Evolutionary conservation across 192 early-diverging fungal species (phyloP), one percentile per base, ranked within the genome.

Genomic region (Umbelopsis sp.): DNA sequence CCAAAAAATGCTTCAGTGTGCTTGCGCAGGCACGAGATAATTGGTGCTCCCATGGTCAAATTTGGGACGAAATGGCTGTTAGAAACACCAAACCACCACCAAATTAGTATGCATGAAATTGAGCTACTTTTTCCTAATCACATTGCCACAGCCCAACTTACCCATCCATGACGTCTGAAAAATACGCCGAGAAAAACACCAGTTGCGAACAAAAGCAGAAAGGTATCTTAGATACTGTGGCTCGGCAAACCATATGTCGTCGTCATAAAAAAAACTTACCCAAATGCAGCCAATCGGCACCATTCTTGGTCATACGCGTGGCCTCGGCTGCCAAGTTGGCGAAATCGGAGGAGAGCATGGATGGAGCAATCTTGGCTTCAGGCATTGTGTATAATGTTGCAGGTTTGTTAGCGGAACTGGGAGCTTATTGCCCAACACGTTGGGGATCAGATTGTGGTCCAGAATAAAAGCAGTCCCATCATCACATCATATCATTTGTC

Each of bases 11-110:
- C 93, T 47, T 94, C 82, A 8, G 94, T 91, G 80, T 96, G 93
- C 74, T 92, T 90, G 49, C 93, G 86, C 47, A 98, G 81, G 58
- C 86, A 84, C 69, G 93, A 87, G 75, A 98, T 93, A 49, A 98
- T 90, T 20, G 97, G 97, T 4, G 95, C 93, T 13, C 97, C 97
- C 15, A 96, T 88, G 13, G 97, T 97, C 46, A 98, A 82, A 83
- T 98, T 98, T 61, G 97, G 97, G 12, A 98, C 97, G 83, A 98
- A 98, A 75, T 98, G 97, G 10, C 97, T 91, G 78, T 58, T 30
- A 30, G 27, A 30, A 30, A 30, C 1, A 30, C 27, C 27, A 44
- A 20, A 30, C 41, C 21, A 25, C 8, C 23, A 37, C 48, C 66
- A 61, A 22, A 58, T n/a, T 25, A 22, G 35, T 35, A 41, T 37